phyloP scores from a whole-genome alignment of 768 basidiomycete genomes.

The Suillus occidentalis region DNA sequence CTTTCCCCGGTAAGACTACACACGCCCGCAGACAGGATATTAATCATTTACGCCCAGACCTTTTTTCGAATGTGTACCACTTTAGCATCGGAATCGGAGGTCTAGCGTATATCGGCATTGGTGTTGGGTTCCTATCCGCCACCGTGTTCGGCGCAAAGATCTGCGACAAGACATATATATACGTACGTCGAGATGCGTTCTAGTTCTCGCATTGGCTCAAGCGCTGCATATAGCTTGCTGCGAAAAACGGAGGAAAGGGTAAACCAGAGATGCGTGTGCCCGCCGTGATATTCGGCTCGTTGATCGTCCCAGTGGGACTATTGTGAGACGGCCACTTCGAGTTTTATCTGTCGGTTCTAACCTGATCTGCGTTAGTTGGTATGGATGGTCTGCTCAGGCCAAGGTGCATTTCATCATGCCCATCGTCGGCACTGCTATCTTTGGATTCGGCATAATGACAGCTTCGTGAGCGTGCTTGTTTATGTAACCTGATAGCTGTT shows the following conservation, averaged over 20 bases:
- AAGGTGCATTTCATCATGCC: slow-evolving; percentile 75
- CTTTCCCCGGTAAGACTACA: slow-evolving; percentile 43
- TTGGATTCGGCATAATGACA: slow-evolving; percentile 63
- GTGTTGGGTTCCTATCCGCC: neutral
- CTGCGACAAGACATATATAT: neutral
- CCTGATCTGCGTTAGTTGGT: slow-evolving; percentile 52
- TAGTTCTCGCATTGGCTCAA: neutral
- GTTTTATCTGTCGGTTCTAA: neutral
- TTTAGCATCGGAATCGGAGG: neutral
- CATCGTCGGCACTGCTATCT: slow-evolving; percentile 60
- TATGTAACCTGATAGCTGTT: neutral
- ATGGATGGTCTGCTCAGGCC: slow-evolving; percentile 78
- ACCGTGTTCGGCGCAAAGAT: neutral
- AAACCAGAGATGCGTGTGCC: slow-evolving; percentile 67
- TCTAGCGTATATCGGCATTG: neutral
- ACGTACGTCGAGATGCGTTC: neutral
- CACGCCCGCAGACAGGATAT: slow-evolving; percentile 3
- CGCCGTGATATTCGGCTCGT: slow-evolving; percentile 47
- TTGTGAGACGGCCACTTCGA: slow-evolving; percentile 44
- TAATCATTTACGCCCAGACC: neutral
- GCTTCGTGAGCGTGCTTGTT: slow-evolving; percentile 44
- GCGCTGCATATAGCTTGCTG: slow-evolving; percentile 39
- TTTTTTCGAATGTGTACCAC: neutral
- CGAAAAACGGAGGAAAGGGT: slow-evolving; percentile 57
- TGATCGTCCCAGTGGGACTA: slow-evolving; percentile 67